Evolutionary conservation across 768 basidiomycete genomes (phyloP), one percentile per base, ranked within the genome.

Genomic region (Clavulina sp.): DNA sequence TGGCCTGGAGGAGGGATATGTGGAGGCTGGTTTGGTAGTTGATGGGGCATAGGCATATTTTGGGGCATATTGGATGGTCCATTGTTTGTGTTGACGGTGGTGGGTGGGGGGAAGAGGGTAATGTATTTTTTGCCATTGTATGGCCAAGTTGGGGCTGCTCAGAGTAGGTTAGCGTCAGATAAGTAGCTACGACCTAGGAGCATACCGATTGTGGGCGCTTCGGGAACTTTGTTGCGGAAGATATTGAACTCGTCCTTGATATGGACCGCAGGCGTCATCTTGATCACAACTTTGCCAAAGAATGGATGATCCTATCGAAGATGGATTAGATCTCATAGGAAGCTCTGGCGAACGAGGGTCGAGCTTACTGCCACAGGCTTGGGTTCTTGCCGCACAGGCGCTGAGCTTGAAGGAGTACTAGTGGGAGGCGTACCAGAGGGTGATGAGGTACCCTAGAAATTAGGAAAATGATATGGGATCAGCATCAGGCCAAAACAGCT

Each of bases 201-300:
- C 88, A 59, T 63, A 92, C 89, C 65, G 56, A 87, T 74, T 61
- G 77, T 73, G 24, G 74, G 66, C 4, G 89, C 76, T 50, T 86
- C 85, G 5, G 70, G 74, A 26, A 89, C 78, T 63, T 86, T 86
- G 61, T 76, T 75, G 60, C 81, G 87, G 76, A 93, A 95, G 16
- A 93, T 91, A 64, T 92, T 95, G 63, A 99, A 99, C 62, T 96
- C 93, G 59, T 95, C 88, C 68, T 93, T 87, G 65, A 93, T 76
- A 62, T 87, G 82, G 32, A 92, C 81, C 23, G 76, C 72, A 2
- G 73, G 61, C 50, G 72, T 74, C 67, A 83, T 85, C 73, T 88
- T 88, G 23, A 64, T 60, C 19, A 70, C 63, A 32, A 82, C 80
- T 29, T 76, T 70, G 29, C 89, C 85, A 61, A 95, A 97, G 80